These are phyloP conservation scores for Schizosaccharomyces cryophilus DNA, from an alignment of 805 yeast species.

Conservation along the genomic window DNA sequence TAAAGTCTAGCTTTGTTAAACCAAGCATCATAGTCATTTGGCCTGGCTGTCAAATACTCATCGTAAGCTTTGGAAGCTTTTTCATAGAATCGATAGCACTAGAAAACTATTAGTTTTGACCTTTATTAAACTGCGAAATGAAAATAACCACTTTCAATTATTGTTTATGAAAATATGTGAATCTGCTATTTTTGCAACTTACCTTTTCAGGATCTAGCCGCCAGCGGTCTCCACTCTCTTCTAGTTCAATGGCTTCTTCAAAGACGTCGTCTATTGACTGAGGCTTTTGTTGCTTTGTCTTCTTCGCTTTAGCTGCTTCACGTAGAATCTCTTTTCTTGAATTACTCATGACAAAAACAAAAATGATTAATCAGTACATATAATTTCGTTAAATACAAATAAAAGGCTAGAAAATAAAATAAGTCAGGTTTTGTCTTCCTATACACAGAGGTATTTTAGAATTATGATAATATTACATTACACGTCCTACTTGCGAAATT, in stretches of 20 bases:
- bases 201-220: neutral
- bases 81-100: neutral
- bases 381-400: too few species aligned
- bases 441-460: too few species aligned
- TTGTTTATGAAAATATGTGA: neutral
- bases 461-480: too few species aligned
- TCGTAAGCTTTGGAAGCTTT: neutral
- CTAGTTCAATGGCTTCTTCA: constrained; percentile 1
- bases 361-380: neutral
- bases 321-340: neutral
- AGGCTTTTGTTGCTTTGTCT: neutral
- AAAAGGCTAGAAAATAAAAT: too few species aligned
- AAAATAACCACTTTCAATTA: neutral
- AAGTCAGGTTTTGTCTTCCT: too few species aligned
- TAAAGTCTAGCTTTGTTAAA: neutral
- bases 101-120: neutral
- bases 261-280: neutral
- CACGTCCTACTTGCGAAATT: too few species aligned
- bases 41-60: neutral
- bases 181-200: neutral
- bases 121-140: neutral
- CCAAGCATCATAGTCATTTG: neutral
- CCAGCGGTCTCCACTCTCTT: constrained; percentile 1
- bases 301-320: neutral
- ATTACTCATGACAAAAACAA: neutral